A percentile compares a stretch with the other conserved stretches of the same genome.
Conservation (phyloP, 176 grass and related monocot species). For the Oryza longistaminata region DNA sequence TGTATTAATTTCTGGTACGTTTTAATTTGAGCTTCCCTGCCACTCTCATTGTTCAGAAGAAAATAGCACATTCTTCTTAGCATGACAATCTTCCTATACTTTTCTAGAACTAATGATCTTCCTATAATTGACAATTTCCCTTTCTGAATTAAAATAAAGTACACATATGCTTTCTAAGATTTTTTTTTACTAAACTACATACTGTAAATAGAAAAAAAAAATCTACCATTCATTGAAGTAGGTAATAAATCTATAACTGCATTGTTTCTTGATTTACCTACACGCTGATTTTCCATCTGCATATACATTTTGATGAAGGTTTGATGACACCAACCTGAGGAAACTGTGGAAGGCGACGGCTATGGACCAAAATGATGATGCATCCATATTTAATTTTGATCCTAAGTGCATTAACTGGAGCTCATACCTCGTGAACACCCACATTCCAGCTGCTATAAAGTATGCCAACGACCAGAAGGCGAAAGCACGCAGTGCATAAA, state of each 20-base stretch:
- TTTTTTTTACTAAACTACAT: too few species aligned
- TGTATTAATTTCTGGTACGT: background rate
- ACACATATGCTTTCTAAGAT: too few species aligned
- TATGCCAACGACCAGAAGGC: background rate
- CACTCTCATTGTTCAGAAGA: too few species aligned
- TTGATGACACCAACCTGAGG: conserved; percentile 25
- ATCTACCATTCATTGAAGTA: too few species aligned
- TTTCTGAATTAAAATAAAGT: too few species aligned
- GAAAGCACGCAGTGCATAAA: background rate
- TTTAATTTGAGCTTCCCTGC: too few species aligned
- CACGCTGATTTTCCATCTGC: background rate
- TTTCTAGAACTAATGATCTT: too few species aligned
- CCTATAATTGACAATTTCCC: too few species aligned
- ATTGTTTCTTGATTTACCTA: too few species aligned
- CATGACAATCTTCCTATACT: too few species aligned
- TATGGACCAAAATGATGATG: background rate
- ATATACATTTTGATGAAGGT: background rate
- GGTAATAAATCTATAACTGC: background rate
- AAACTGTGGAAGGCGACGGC: background rate
- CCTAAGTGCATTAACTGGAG: conserved; percentile 2
- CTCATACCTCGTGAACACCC: conserved; percentile 5
- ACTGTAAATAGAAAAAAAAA: too few species aligned
- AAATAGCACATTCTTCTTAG: too few species aligned
- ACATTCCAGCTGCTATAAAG: conserved; percentile 3
- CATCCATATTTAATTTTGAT: background rate